Evolutionary conservation across 768 basidiomycete genomes (phyloP).

Genomic region (Lenzites betulinus): DNA sequence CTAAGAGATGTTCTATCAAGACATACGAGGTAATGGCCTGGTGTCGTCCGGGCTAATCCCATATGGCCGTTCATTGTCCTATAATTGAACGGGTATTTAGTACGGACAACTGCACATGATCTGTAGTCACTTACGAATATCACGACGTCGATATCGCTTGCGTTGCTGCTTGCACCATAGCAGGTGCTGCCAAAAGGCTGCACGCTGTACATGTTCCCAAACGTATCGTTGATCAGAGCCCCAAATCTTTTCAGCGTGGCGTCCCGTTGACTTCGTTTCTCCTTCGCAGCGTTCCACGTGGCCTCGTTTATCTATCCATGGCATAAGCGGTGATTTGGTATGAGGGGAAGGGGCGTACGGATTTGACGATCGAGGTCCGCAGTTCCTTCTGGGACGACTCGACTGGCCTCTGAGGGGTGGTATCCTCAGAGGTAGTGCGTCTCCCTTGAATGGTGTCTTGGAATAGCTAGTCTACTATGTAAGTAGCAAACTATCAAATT

Average conservation of each 20-base stretch:
- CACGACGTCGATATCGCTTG: conserved; percentile 55
- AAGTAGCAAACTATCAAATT: too few relatives aligned
- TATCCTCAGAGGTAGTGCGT: too few relatives aligned
- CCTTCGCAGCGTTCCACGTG: not conserved
- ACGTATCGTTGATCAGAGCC: not conserved
- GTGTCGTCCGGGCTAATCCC: conserved; percentile 33
- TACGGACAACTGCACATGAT: too few relatives aligned
- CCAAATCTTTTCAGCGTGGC: not conserved
- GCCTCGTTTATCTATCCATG: too few relatives aligned
- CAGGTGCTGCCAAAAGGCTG: conserved; percentile 51
- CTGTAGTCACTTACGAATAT: conserved; percentile 44
- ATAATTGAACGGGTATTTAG: too few relatives aligned
- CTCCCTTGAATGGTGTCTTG: too few relatives aligned
- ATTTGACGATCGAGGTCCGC: too few relatives aligned
- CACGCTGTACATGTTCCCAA: conserved; percentile 33
- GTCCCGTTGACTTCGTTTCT: not conserved
- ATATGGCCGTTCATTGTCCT: conserved; percentile 36
- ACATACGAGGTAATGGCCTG: conserved; percentile 34
- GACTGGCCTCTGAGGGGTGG: too few relatives aligned
- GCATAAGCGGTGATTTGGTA: not conserved
- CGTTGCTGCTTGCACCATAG: conserved; percentile 44
- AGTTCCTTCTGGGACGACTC: too few relatives aligned
- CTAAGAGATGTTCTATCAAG: too few relatives aligned
- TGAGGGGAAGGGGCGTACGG: not conserved
- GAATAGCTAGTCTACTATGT: too few relatives aligned